These are phyloP conservation scores for Auxenochlorella protothecoides DNA, from an alignment of 139 green algal genomes.

Conservation along the genomic window DNA sequence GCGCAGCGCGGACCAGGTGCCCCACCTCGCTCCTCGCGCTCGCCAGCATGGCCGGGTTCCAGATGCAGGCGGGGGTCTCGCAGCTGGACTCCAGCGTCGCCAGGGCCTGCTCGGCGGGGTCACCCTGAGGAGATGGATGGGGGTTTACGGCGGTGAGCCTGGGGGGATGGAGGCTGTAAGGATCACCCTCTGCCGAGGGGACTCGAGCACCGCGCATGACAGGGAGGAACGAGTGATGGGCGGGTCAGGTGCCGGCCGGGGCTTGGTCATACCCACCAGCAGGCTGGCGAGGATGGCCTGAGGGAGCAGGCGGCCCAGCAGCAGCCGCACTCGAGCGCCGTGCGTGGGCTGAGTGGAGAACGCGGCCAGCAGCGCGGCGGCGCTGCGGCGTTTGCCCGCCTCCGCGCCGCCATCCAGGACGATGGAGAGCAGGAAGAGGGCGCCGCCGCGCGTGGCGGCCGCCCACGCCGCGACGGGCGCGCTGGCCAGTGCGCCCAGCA, in stretches of 20 bases:
- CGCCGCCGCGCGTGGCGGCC: conserved; percentile 47
- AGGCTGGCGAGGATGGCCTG: conserved; percentile 63
- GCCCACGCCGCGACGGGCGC: conserved; percentile 32
- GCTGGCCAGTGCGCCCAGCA: conserved; percentile 48
- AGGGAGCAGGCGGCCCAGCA: conserved; percentile 63
- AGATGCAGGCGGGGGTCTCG: conserved; percentile 80
- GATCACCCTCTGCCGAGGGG: too few species aligned
- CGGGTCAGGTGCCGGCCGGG: too few species aligned
- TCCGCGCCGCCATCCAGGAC: conserved; percentile 32
- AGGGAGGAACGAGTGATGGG: too few species aligned
- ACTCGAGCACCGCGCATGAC: too few species aligned
- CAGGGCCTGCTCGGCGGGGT: too few species aligned
- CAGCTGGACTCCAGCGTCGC: not conserved
- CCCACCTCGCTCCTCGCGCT: conserved; percentile 41
- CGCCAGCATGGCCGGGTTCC: conserved; percentile 49
- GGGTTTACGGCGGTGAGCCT: too few species aligned
- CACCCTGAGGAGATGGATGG: too few species aligned
- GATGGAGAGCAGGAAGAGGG: conserved; percentile 61
- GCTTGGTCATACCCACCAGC: conserved; percentile 44
- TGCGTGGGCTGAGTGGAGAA: conserved; percentile 57
- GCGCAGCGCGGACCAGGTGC: conserved; percentile 30
- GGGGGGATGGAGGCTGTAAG: too few species aligned
- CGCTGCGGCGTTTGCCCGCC: not conserved
- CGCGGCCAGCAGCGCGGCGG: conserved; percentile 46
- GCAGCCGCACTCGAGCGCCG: conserved; percentile 44